Evolutionary conservation across 306 rosid species (phyloP).

Genomic region (Cucurbita maxima): DNA sequence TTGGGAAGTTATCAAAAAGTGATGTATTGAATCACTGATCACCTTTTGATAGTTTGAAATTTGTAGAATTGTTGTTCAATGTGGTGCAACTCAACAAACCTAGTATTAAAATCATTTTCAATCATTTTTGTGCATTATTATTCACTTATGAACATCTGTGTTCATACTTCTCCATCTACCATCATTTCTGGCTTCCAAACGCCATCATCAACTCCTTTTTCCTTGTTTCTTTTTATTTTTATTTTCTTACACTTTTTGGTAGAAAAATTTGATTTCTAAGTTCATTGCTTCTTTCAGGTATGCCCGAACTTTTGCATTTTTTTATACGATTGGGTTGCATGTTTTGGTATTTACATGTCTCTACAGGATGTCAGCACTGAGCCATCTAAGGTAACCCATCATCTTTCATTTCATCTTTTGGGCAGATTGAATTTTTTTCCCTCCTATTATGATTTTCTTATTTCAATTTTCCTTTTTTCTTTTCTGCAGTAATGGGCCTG

Average conservation of each 20-base stretch:
- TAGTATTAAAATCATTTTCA: background rate
- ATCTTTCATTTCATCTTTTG: background rate
- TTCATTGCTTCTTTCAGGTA: constrained; percentile 30
- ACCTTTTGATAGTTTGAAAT: background rate
- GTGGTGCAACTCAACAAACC: background rate
- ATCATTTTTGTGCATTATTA: background rate
- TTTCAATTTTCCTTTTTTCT: too few species aligned
- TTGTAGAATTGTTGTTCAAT: background rate
- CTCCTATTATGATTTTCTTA: too few species aligned
- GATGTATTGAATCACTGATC: background rate
- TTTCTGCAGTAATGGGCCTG: constrained; percentile 52
- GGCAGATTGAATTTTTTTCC: background rate
- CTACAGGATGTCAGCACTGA: constrained; percentile 90
- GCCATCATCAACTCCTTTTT: background rate
- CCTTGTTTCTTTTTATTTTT: background rate
- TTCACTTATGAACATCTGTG: background rate
- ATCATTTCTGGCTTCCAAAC: background rate
- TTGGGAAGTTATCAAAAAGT: background rate
- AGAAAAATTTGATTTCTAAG: background rate
- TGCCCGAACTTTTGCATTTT: constrained; percentile 91
- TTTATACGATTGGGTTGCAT: constrained; percentile 90
- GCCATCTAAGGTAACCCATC: constrained; percentile 57
- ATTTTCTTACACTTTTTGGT: background rate
- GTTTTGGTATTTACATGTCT: constrained; percentile 84
- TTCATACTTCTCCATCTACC: background rate